Evolutionary conservation across 2,329 filamentous ascomycete genomes (phyloP).

Genomic region (Aureobasidium leucospermi): DNA sequence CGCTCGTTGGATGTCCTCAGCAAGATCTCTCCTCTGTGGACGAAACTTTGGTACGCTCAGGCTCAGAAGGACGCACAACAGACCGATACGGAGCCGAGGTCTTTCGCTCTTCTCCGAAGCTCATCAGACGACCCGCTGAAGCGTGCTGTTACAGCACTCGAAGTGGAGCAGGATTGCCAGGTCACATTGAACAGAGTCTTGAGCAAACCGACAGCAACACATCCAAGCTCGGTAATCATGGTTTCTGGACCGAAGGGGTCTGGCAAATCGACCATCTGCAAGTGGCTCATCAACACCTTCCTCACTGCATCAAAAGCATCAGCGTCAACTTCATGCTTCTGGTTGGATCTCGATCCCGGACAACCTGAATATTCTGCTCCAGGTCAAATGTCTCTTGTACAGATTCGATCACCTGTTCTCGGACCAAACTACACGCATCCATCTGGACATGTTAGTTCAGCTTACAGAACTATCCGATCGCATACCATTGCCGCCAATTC

Average conservation of each 20-base stretch:
- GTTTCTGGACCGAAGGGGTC: slow-evolving; percentile 64
- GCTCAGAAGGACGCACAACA: slow-evolving; percentile 20
- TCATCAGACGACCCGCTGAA: slow-evolving; percentile 20
- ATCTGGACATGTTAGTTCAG: slow-evolving; percentile 22
- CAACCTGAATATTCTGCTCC: slow-evolving; percentile 68
- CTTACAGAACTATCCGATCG: slow-evolving; percentile 40
- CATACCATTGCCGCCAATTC: slow-evolving; percentile 61
- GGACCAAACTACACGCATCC: slow-evolving; percentile 61
- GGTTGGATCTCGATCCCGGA: slow-evolving; percentile 71
- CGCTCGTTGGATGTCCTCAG: slow-evolving; percentile 48
- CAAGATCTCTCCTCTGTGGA: slow-evolving; percentile 58
- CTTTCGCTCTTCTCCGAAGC: slow-evolving; percentile 28
- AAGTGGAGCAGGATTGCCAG: slow-evolving; percentile 22
- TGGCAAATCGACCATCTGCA: slow-evolving; percentile 69
- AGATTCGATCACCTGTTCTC: slow-evolving; percentile 54
- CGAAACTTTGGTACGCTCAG: slow-evolving; percentile 51
- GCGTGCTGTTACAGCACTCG: slow-evolving; percentile 23
- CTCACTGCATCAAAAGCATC: slow-evolving; percentile 42
- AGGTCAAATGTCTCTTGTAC: slow-evolving; percentile 61
- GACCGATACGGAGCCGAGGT: slow-evolving; percentile 19
- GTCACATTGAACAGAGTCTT: slow-evolving; percentile 21
- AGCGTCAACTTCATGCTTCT: slow-evolving; percentile 28
- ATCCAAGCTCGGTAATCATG: slow-evolving; percentile 55
- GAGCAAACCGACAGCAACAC: slow-evolving; percentile 32
- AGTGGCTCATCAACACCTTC: slow-evolving; percentile 58